Evolutionary conservation across 2,329 filamentous ascomycete genomes (phyloP).

Genomic region (Aspergillus sojae): DNA sequence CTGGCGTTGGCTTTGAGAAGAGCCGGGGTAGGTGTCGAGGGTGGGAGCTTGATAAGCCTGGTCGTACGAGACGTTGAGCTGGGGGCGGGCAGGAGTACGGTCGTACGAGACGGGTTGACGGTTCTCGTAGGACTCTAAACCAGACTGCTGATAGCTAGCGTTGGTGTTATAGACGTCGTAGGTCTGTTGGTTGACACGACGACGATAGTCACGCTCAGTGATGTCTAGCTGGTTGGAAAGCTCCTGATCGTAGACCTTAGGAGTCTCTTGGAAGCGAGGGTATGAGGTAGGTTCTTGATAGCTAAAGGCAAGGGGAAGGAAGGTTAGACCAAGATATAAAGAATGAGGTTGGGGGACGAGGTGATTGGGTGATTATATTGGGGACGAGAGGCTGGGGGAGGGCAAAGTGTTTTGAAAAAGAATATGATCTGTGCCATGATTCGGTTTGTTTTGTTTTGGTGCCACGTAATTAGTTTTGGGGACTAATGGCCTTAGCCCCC

Average conservation of each 20-base stretch:
- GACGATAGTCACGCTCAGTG: constrained; percentile 66
- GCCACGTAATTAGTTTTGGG: constrained; percentile 27
- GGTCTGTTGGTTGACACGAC: constrained; percentile 57
- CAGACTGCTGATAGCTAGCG: constrained; percentile 16
- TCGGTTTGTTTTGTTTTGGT: constrained; percentile 27
- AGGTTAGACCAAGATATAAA: constrained; percentile 30
- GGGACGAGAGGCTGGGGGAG: constrained; percentile 4
- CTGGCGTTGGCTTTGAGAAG: constrained; percentile 34
- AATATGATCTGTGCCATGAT: constrained; percentile 4
- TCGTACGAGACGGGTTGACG: constrained; percentile 27
- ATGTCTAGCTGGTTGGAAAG: constrained; percentile 54
- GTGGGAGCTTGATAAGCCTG: constrained; percentile 31
- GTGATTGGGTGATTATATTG: constrained; percentile 15
- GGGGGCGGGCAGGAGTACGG: constrained; percentile 10
- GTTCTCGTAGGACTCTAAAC: constrained; percentile 21
- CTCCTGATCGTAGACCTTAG: constrained; percentile 44
- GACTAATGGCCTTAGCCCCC: constrained; percentile 22
- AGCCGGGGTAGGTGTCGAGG: constrained; percentile 47
- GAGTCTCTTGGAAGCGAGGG: constrained; percentile 50
- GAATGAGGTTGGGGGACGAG: constrained; percentile 15
- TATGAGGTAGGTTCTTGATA: constrained; percentile 57
- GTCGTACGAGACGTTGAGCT: constrained; percentile 36
- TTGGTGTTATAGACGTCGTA: constrained; percentile 48
- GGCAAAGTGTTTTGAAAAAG: constrained; percentile 5
- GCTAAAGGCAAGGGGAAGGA: constrained; percentile 39